Evolutionary conservation across 1,284 basidiomycete genomes (phyloP).

Genomic region (Termitomyces sp.): DNA sequence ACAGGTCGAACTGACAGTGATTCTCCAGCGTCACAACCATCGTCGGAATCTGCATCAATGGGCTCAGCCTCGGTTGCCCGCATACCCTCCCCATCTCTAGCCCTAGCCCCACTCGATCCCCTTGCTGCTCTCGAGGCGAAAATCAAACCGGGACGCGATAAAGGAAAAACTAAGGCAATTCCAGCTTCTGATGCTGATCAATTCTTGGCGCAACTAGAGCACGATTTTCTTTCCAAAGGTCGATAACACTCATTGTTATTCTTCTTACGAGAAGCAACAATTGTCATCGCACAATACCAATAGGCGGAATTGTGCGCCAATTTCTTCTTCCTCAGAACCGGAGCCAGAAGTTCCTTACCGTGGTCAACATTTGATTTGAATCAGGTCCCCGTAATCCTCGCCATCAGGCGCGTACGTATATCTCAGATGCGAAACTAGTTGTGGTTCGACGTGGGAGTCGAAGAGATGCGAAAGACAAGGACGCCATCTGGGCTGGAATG

Average conservation of each 20-base stretch:
- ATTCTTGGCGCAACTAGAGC: conserved; percentile 59
- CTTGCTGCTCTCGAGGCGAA: conserved; percentile 46
- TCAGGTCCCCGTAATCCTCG: not conserved
- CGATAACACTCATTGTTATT: conserved; percentile 5
- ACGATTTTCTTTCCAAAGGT: conserved; percentile 29
- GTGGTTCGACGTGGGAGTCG: not conserved
- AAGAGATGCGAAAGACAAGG: not conserved
- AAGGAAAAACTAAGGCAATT: conserved; percentile 25
- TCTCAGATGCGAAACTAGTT: too few relatives aligned
- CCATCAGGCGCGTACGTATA: not conserved
- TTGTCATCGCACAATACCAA: not conserved
- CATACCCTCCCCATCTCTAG: not conserved
- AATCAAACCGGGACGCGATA: conserved; percentile 16
- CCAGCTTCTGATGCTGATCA: conserved; percentile 44
- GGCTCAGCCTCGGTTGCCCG: not conserved
- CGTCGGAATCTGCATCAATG: conserved; percentile 3
- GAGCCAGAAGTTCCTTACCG: not conserved
- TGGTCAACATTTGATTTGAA: not conserved
- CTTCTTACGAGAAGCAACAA: not conserved
- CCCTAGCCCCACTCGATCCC: conserved; percentile 30
- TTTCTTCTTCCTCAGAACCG: not conserved
- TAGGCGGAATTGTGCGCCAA: not conserved
- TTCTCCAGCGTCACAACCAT: conserved; percentile 8
- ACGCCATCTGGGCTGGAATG: not conserved
- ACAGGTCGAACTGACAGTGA: conserved; percentile 17